phyloP scores from a whole-genome alignment of 73 alveolate species.

The Paramecium biaurelia region DNA sequence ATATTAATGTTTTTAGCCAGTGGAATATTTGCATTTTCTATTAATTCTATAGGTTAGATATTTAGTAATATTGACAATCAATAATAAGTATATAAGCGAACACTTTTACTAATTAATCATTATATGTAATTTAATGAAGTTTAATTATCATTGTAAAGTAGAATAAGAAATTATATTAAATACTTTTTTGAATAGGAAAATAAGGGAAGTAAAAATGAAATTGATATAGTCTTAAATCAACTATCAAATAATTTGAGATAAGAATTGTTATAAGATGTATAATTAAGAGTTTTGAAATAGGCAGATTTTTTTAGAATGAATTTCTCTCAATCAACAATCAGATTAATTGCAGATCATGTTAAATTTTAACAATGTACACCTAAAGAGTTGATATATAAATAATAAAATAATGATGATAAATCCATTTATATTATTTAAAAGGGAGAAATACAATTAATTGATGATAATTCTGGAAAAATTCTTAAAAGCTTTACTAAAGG shows the following conservation, averaged over 20 bases:
- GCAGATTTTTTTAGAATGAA: background rate
- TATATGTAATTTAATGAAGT: constrained; percentile 15
- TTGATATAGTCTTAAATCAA: background rate
- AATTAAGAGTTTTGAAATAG: background rate
- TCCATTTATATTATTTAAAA: constrained; percentile 8
- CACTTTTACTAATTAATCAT: background rate
- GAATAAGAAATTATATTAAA: constrained; percentile 20
- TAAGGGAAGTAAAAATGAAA: background rate
- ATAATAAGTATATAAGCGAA: background rate
- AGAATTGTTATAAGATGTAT: background rate
- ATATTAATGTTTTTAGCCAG: constrained; percentile 53
- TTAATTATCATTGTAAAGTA: background rate
- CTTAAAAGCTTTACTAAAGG: background rate
- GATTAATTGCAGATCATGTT: constrained; percentile 7
- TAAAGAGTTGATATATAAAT: background rate
- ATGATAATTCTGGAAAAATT: background rate
- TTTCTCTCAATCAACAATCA: constrained; percentile 10
- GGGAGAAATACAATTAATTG: constrained; percentile 9
- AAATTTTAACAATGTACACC: background rate
- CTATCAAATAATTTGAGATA: background rate
- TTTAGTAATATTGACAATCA: background rate
- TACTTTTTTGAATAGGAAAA: background rate
- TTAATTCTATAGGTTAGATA: constrained; percentile 51
- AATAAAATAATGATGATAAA: background rate
- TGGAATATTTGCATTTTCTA: constrained; percentile 57